Percentiles rank a stretch among this genome's conserved stretches.
These are phyloP conservation scores for Tubosaeta sp. DNA, from an alignment of 768 basidiomycete species.

Conservation along the genomic window DNA sequence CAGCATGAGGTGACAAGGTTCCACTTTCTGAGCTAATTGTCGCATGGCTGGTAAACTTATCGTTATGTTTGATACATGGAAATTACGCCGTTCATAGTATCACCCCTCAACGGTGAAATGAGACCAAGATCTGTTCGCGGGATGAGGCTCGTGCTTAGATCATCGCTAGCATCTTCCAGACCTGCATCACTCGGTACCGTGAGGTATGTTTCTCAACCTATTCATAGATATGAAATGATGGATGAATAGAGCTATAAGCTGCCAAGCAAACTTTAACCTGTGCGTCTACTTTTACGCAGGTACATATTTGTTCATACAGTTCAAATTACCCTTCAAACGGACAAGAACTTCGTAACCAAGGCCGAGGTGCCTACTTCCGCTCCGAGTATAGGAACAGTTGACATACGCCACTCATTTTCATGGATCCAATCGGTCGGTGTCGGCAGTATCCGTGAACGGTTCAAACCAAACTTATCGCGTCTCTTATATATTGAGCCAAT, in stretches of 20 bases:
- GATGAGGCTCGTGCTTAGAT: slow-evolving; percentile 59
- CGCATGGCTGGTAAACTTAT: no score
- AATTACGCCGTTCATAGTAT: neutral
- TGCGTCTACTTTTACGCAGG: neutral
- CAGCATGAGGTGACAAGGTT: neutral
- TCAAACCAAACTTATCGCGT: no score
- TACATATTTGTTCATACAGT: neutral
- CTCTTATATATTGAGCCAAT: neutral
- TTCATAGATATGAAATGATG: no score
- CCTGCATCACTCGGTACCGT: no score
- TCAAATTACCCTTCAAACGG: neutral
- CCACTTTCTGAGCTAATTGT: no score
- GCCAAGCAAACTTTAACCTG: neutral
- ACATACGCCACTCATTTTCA: slow-evolving; percentile 36
- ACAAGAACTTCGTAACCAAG: neutral
- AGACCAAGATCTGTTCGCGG: slow-evolving; percentile 72
- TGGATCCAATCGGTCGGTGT: neutral
- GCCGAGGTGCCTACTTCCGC: neutral
- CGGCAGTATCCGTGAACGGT: no score
- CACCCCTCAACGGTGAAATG: slow-evolving; percentile 66
- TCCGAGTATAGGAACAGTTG: no score
- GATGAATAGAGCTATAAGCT: no score
- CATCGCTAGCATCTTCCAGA: slow-evolving; percentile 52
- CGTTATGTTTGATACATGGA: no score
- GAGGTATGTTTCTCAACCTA: no score